phyloP scores from a whole-genome alignment of 208 protist species.

The Leishmania turanica region DNA sequence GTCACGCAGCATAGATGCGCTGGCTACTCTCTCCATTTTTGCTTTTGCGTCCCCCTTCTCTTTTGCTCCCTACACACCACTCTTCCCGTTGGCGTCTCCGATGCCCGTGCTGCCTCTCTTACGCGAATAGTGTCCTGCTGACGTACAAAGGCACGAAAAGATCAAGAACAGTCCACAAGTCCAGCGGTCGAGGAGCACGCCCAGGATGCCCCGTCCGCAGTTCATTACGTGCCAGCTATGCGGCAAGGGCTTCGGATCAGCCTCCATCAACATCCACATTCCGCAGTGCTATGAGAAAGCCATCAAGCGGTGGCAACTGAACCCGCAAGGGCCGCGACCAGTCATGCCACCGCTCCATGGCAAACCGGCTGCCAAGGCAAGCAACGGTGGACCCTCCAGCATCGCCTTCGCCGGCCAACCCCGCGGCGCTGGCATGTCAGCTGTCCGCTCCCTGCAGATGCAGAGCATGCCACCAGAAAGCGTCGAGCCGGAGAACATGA shows the following conservation, averaged over 20 bases:
- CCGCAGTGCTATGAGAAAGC: constrained; percentile 92
- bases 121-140: neutral
- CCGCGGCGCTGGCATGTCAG: constrained; percentile 49
- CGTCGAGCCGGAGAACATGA: constrained; percentile 36
- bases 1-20: neutral
- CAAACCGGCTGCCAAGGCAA: constrained; percentile 1
- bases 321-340: constrained; percentile 73
- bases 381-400: constrained; percentile 1
- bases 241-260: constrained; percentile 77
- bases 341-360: constrained; percentile 63
- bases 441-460: constrained; percentile 43
- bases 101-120: neutral
- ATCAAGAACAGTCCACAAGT: neutral
- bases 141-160: neutral
- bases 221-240: constrained; percentile 86
- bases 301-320: constrained; percentile 78
- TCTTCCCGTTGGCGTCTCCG: neutral
- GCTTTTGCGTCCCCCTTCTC: neutral
- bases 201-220: constrained; percentile 60
- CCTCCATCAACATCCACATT: constrained; percentile 87
- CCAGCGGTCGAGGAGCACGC: neutral
- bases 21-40: neutral
- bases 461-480: constrained; percentile 18
- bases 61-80: neutral
- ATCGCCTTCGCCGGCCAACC: constrained; percentile 30